Base-by-base conservation (phyloP, 2,329 filamentous ascomycete species). In the Fusarium pseudonygamai region DNA sequence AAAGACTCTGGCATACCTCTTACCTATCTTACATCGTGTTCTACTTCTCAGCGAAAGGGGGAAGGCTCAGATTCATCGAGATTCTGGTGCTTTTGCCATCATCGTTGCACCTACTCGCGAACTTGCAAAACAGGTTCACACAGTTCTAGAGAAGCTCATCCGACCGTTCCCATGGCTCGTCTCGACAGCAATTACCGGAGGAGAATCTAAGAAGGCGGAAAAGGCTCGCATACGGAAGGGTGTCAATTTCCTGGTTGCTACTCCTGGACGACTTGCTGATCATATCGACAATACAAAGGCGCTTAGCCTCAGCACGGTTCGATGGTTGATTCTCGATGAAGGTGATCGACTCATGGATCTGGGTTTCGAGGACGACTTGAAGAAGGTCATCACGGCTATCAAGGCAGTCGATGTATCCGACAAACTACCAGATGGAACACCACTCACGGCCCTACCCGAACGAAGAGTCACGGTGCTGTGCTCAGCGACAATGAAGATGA, bases 301-400 rank as follows among this genome's bases (percentile, higher is more conserved):
- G 0, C 85, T 99, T 59, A 93, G 96, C 73, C 91, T 98, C 45
- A 93, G 93, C 77, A 95, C 92, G 28, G 96, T 98, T 9, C 88
- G 96, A 67, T 99, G 96, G 96, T 85, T 99, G 30, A 92, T 99
- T 5, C 87, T 99, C 11, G 96, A 99, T 78, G 96, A 99, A 83
- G 96, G 96, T 36, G 96, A 99, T 86, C 90, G 96, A n/a, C 85
- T 99, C 80, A 98, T 99, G 96, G 96, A 99, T 79, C 88, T 98
- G 78, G 96, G 96, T 0, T 99, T 99, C 76, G 96, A 98, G 82
- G 92, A 98, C 60, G 96, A 98, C 78, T 90, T 99, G 67, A 93
- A 93, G 79, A 93, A 92, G 69, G 96, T 98, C 73, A 93, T 99
- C 22, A 87, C 90, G 62, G 93, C 93, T 71, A 89, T 98, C 63